Percentiles rank a stretch among this genome's conserved stretches.
These are phyloP conservation scores for Haberlea rhodopensis DNA, from an alignment of 257 asterid species.

Conservation along the genomic window DNA sequence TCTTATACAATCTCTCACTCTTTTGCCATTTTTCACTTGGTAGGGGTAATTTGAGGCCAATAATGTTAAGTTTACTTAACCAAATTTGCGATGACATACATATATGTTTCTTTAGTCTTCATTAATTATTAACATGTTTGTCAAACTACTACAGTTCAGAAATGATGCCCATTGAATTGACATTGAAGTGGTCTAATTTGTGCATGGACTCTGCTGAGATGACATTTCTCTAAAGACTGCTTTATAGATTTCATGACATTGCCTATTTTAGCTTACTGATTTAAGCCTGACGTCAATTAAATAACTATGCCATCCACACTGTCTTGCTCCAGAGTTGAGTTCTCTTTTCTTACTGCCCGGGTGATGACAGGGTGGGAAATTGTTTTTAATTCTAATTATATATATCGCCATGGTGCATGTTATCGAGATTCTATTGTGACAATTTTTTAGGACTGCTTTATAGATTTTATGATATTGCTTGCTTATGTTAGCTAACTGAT, in stretches of 20 bases:
- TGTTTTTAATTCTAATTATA: neutral
- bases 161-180: conserved; percentile 12
- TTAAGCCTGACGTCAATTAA: too few relatives aligned
- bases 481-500: conserved; percentile 16
- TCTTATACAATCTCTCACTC: neutral
- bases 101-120: conserved; percentile 9
- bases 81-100: neutral
- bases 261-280: too few relatives aligned
- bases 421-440: conserved; percentile 18
- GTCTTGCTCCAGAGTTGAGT: too few relatives aligned
- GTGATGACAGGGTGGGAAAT: neutral
- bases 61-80: too few relatives aligned
- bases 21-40: neutral
- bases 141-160: neutral
- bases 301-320: too few relatives aligned
- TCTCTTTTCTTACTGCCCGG: too few relatives aligned
- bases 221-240: neutral
- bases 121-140: conserved; percentile 3
- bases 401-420: too few relatives aligned
- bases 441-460: neutral
- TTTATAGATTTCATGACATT: neutral
- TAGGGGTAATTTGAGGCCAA: neutral
- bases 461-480: conserved; percentile 8
- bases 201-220: neutral
- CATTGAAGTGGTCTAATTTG: conserved; percentile 20